These are phyloP conservation scores for Kwoniella mangroviensis DNA, from an alignment of 768 basidiomycete species.

Conservation along the genomic window DNA sequence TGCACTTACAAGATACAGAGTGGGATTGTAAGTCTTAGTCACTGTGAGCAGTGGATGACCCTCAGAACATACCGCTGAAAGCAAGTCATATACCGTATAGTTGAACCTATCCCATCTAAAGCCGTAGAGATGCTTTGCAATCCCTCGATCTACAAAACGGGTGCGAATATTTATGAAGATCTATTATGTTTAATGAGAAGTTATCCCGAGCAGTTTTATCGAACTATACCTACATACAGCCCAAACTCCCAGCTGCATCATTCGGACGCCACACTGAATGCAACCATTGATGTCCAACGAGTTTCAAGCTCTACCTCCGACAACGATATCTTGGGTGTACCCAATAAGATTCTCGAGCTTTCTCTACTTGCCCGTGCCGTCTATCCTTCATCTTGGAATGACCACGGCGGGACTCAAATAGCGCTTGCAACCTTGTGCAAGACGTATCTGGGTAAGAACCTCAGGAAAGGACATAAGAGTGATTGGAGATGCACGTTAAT, in stretches of 20 bases:
- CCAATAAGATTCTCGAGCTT: constrained; percentile 37
- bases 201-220: constrained; percentile 36
- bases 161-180: constrained; percentile 49
- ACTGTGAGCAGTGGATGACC: no score
- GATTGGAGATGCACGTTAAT: constrained; percentile 39
- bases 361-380: constrained; percentile 46
- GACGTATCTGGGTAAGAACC: constrained; percentile 36
- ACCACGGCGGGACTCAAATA: no score
- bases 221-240: no score
- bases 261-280: no score
- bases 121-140: constrained; percentile 37
- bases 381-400: constrained; percentile 28
- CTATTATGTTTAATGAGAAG: constrained; percentile 47
- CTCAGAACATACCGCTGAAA: no score
- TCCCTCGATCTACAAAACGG: constrained; percentile 37
- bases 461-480: constrained; percentile 47
- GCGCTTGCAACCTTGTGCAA: constrained; percentile 44
- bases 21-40: no score
- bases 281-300: no score
- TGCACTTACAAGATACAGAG: no score
- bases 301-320: no score
- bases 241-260: no score
- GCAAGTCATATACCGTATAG: no score
- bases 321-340: no score
- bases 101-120: constrained; percentile 40